Conservation (phyloP, 169 alveolate genomes). For the Theileria luwenshuni region DNA sequence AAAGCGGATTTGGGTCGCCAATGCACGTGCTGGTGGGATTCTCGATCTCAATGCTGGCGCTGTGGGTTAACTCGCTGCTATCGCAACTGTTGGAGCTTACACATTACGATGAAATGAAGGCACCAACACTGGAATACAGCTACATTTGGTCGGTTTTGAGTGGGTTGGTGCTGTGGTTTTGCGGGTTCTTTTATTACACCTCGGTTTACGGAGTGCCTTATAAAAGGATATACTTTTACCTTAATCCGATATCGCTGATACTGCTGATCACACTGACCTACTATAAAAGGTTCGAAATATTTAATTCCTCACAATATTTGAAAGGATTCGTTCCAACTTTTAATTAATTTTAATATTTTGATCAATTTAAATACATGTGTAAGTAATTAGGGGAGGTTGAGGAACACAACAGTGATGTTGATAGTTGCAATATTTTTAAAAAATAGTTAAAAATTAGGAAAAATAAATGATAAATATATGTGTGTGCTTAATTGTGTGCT, state of each 20-base stretch:
- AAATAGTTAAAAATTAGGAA: neutral
- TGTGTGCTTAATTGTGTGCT: neutral
- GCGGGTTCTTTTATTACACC: slow-evolving; percentile 56
- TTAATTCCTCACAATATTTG: slow-evolving; percentile 41
- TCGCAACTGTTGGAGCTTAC: slow-evolving; percentile 61
- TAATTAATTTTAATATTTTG: slow-evolving; percentile 8
- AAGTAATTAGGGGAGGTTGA: neutral
- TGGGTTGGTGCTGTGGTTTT: slow-evolving; percentile 50
- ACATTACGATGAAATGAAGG: slow-evolving; percentile 35
- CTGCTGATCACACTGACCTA: slow-evolving; percentile 48
- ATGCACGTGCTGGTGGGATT: slow-evolving; percentile 64
- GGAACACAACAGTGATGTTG: neutral
- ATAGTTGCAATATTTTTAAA: neutral
- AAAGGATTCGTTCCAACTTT: slow-evolving; percentile 38
- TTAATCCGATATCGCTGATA: slow-evolving; percentile 41
- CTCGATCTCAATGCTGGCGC: slow-evolving; percentile 58
- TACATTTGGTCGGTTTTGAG: slow-evolving; percentile 69
- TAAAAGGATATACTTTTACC: slow-evolving; percentile 42
- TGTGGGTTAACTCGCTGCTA: slow-evolving; percentile 51
- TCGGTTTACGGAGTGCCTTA: slow-evolving; percentile 66
- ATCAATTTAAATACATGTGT: neutral
- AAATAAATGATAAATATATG: slow-evolving; percentile 17
- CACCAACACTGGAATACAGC: slow-evolving; percentile 52
- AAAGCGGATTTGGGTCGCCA: slow-evolving; percentile 54
- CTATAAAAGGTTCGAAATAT: slow-evolving; percentile 44